phyloP scores from a whole-genome alignment of 2,329 filamentous ascomycete genomes.

The Stachybotrys elegans region DNA sequence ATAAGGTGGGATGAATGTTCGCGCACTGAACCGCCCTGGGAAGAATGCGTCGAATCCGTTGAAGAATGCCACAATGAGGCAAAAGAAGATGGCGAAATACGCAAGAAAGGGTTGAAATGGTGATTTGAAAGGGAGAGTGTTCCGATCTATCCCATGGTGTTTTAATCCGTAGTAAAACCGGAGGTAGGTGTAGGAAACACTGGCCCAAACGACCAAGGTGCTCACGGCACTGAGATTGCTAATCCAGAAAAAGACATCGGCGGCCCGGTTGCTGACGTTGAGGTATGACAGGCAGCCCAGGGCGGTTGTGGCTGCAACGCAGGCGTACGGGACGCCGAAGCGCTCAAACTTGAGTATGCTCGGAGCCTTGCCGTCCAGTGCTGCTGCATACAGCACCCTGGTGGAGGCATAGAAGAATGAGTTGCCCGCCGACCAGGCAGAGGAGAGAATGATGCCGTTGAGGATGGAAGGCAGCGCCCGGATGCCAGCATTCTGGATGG shows the following conservation, averaged over 20 bases:
- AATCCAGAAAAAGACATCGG: conserved; percentile 59
- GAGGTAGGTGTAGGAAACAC: conserved; percentile 64
- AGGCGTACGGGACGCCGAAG: conserved; percentile 24
- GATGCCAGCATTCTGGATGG: conserved; percentile 43
- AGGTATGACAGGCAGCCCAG: conserved; percentile 59
- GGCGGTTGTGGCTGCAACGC: conserved; percentile 34
- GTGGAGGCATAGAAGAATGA: conserved; percentile 50
- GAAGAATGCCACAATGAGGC: conserved; percentile 62
- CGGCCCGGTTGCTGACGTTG: conserved; percentile 52
- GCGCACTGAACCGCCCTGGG: conserved; percentile 39
- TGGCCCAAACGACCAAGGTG: conserved; percentile 63
- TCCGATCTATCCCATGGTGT: conserved; percentile 59
- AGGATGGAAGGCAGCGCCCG: conserved; percentile 42
- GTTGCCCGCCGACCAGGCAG: conserved; percentile 54
- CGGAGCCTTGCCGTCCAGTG: conserved; percentile 35
- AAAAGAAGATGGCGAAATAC: conserved; percentile 56
- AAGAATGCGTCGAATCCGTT: conserved; percentile 71
- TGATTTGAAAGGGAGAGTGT: conserved; percentile 60
- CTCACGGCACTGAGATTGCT: conserved; percentile 61
- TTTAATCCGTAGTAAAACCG: conserved; percentile 63
- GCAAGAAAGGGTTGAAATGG: conserved; percentile 65
- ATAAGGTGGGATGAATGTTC: conserved; percentile 61
- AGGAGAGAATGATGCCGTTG: conserved; percentile 54
- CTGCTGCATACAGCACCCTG: conserved; percentile 42
- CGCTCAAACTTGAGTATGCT: conserved; percentile 26